These are phyloP conservation scores for Coniosporium apollinis DNA, from an alignment of 495 filamentous ascomycete genomes.

Conservation along the genomic window DNA sequence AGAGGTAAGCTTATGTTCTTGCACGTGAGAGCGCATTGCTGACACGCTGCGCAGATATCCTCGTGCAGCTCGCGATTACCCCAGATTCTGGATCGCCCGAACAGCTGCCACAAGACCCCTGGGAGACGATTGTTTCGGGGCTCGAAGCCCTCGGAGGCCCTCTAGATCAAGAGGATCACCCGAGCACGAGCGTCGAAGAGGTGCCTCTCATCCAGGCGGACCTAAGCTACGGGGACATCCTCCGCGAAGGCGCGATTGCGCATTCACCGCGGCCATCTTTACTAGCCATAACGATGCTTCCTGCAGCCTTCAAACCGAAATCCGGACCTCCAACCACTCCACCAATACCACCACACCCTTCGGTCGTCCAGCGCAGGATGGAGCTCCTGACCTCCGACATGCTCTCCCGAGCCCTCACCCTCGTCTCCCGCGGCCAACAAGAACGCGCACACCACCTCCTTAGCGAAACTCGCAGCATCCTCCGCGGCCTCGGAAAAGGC, in stretches of 20 bases:
- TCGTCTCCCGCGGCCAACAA: constrained; percentile 81
- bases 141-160: constrained; percentile 90
- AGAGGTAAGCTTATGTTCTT: constrained; percentile 31
- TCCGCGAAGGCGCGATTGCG: constrained; percentile 74
- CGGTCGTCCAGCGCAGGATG: constrained; percentile 94
- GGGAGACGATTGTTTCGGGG: constrained; percentile 93
- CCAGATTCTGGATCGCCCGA: constrained; percentile 81
- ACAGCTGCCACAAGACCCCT: constrained; percentile 76
- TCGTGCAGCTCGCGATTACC: constrained; percentile 86
- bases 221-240: constrained; percentile 81
- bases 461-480: constrained; percentile 82
- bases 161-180: constrained; percentile 70
- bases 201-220: constrained; percentile 93
- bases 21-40: constrained; percentile 1
- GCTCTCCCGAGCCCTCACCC: constrained; percentile 79
- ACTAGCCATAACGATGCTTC: constrained; percentile 98
- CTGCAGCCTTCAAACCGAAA: constrained; percentile 43
- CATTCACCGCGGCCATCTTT: constrained; percentile 81
- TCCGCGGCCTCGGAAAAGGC: constrained; percentile 91
- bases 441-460: constrained; percentile 85
- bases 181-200: constrained; percentile 78
- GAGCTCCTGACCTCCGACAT: constrained; percentile 96
- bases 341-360: constrained; percentile 87
- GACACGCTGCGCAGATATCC: constrained; percentile 43
- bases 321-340: constrained; percentile 48